These are phyloP conservation scores for Chlamydomonas incerta DNA, from an alignment of 139 green algal species.

Conservation along the genomic window DNA sequence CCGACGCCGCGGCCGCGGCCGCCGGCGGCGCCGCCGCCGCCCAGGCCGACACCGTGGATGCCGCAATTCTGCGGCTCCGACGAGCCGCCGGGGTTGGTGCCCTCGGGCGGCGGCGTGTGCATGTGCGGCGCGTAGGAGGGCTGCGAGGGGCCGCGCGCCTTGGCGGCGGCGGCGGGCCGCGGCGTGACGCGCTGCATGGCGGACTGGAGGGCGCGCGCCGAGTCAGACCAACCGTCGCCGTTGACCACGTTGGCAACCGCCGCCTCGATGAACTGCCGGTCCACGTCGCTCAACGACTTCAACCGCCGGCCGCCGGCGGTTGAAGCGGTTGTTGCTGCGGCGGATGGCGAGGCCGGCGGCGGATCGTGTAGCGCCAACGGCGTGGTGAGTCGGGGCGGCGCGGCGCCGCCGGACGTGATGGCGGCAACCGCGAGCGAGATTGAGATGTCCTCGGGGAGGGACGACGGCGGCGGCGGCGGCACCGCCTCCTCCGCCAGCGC, in stretches of 20 bases:
- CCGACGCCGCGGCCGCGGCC: no score
- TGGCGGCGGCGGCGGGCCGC: background rate
- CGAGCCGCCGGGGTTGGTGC: background rate
- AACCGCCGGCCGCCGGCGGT: background rate
- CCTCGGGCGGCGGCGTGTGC: background rate
- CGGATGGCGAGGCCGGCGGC: no score
- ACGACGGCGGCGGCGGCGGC: no score
- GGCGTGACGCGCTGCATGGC: background rate
- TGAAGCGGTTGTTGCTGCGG: background rate
- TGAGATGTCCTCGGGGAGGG: no score
- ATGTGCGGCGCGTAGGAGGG: background rate
- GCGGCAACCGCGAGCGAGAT: no score
- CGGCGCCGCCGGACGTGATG: no score
- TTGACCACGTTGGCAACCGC: background rate
- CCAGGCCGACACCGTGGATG: background rate
- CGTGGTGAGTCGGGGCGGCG: background rate
- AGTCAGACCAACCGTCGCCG: background rate
- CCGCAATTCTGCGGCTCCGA: slow-evolving; percentile 5
- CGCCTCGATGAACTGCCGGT: slow-evolving; percentile 22
- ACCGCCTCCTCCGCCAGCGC: no score
- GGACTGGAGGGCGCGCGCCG: background rate
- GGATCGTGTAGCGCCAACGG: no score
- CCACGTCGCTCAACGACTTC: background rate
- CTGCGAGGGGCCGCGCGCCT: background rate
- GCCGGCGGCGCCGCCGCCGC: background rate